These are phyloP conservation scores for Amanita rubescens DNA, from an alignment of 768 basidiomycete species.

Conservation along the genomic window DNA sequence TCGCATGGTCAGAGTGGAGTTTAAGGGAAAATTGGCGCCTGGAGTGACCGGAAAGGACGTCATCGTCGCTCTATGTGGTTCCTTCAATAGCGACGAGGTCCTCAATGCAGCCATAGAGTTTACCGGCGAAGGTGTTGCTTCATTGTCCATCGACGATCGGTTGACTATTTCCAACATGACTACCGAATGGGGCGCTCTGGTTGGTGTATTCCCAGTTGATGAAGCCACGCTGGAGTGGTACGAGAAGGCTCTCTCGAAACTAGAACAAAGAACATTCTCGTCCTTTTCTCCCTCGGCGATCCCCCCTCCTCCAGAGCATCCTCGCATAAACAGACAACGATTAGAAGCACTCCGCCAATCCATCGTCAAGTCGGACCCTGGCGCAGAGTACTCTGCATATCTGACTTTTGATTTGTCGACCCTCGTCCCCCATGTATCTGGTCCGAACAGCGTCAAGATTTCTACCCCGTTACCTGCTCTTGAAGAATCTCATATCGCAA, in stretches of 20 bases:
- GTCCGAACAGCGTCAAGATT: conserved; percentile 96
- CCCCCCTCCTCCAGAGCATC: conserved; percentile 72
- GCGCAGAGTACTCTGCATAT: conserved; percentile 78
- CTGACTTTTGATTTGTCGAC: conserved; percentile 90
- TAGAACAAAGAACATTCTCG: conserved; percentile 72
- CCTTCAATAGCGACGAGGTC: conserved; percentile 94
- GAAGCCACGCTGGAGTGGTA: conserved; percentile 82
- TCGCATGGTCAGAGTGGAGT: conserved; percentile 90
- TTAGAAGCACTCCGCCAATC: conserved; percentile 55
- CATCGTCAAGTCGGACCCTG: conserved; percentile 60
- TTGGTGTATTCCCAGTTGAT: conserved; percentile 92
- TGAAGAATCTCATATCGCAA: conserved; percentile 62
- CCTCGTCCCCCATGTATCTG: conserved; percentile 91
- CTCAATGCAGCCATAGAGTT: conserved; percentile 97
- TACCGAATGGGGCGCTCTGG: conserved; percentile 98
- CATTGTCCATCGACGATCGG: conserved; percentile 82
- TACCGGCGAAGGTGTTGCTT: conserved; percentile 76
- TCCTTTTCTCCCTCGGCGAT: conserved; percentile 41
- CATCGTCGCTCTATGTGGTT: conserved; percentile 92
- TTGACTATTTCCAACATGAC: conserved; percentile 99
- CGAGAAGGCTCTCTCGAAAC: conserved; percentile 58
- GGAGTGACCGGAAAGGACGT: conserved; percentile 99
- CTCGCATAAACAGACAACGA: conserved; percentile 72
- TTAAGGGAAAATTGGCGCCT: conserved; percentile 70
- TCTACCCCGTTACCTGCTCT: conserved; percentile 90